A percentile compares a stretch with the other conserved stretches of the same genome.
phyloP scores from a whole-genome alignment of 2,329 filamentous ascomycete species.

The Penicillium sp. region DNA sequence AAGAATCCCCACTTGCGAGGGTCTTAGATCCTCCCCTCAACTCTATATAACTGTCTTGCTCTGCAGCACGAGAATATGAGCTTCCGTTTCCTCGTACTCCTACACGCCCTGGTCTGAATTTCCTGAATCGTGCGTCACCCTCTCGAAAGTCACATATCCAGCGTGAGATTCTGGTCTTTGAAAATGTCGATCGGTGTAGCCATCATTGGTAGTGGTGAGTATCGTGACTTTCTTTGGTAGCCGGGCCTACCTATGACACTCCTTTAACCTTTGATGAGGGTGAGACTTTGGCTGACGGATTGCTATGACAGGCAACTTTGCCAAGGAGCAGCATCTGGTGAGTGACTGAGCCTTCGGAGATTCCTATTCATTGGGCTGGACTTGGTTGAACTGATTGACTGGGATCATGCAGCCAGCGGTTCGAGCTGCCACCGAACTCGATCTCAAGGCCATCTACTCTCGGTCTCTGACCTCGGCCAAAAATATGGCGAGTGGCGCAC shows the following conservation, averaged over 20 bases:
- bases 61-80: no score
- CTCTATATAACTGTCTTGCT: no score
- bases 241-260: no score
- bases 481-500: constrained; percentile 28
- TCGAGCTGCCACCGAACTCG: constrained; percentile 39
- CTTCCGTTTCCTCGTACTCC: no score
- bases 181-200: constrained; percentile 44
- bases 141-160: no score
- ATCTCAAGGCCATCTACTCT: constrained; percentile 55
- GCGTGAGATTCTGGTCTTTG: neutral
- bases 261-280: no score
- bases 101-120: no score
- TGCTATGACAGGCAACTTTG: constrained; percentile 46
- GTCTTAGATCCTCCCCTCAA: no score
- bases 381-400: no score
- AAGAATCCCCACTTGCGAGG: constrained; percentile 8
- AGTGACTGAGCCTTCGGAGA: neutral
- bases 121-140: no score
- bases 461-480: constrained; percentile 51
- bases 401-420: constrained; percentile 44
- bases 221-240: neutral
- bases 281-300: neutral
- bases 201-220: constrained; percentile 47
- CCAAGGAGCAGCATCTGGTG: constrained; percentile 52
- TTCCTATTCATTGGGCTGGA: no score